A percentile compares a stretch with the other conserved stretches of the same genome.
Conservation (phyloP, 768 basidiomycete species). For the Agrocybe chaxingu region DNA sequence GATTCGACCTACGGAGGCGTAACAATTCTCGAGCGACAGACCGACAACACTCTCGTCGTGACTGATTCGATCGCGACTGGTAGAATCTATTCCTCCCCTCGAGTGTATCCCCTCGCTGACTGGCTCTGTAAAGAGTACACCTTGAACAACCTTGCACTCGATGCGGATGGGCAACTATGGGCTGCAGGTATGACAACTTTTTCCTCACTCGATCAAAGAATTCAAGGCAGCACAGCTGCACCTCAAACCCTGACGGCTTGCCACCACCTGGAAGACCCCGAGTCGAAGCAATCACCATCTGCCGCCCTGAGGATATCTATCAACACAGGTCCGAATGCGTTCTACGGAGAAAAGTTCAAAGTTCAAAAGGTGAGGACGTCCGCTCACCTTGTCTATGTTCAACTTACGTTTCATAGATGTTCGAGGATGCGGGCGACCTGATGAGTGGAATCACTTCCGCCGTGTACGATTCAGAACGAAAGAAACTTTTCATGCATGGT, state of each 20-base stretch:
- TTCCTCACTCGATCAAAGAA: background rate
- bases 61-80: constrained; percentile 53
- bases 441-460: constrained; percentile 56
- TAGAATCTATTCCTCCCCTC: constrained; percentile 18
- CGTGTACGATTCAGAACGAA: constrained; percentile 49
- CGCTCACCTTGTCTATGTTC: background rate
- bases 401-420: constrained; percentile 39
- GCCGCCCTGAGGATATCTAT: constrained; percentile 49
- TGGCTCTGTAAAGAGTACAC: constrained; percentile 8
- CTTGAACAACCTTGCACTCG: constrained; percentile 62
- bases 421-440: constrained; percentile 63
- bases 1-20: constrained; percentile 41
- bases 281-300: constrained; percentile 36
- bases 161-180: constrained; percentile 59
- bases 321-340: constrained; percentile 48
- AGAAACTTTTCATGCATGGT: constrained; percentile 60
- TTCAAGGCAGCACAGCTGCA: constrained; percentile 34
- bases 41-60: constrained; percentile 55
- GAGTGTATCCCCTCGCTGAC: background rate
- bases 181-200: constrained; percentile 42
- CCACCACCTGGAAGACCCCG: constrained; percentile 41
- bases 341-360: constrained; percentile 58
- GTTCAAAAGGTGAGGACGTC: constrained; percentile 47
- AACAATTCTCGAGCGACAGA: constrained; percentile 52
- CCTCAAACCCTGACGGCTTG: constrained; percentile 31